These are phyloP conservation scores for Penicillium hordei DNA, from an alignment of 2,329 filamentous ascomycete genomes.

Conservation along the genomic window DNA sequence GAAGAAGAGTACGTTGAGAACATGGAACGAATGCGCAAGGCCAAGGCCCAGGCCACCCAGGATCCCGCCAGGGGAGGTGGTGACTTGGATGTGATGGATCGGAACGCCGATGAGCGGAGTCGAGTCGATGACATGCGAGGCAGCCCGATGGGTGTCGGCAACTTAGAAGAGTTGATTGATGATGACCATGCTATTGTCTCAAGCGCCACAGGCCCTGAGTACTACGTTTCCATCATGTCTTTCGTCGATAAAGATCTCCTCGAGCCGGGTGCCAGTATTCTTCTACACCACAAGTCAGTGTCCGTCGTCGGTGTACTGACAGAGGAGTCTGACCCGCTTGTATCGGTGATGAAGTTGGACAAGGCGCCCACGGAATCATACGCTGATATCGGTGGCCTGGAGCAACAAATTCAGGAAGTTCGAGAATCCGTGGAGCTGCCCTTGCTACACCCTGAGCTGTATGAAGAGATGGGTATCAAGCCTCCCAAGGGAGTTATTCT, in stretches of 20 bases:
- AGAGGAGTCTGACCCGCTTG: constrained; percentile 90
- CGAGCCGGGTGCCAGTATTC: constrained; percentile 90
- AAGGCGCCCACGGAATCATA: constrained; percentile 98
- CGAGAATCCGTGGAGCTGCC: constrained; percentile 95
- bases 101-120: constrained; percentile 90
- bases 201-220: constrained; percentile 94
- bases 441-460: constrained; percentile 90
- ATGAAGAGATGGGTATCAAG: constrained; percentile 99
- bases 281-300: constrained; percentile 96
- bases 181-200: constrained; percentile 99
- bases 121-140: constrained; percentile 98
- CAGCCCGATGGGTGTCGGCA: constrained; percentile 97
- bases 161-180: constrained; percentile 97
- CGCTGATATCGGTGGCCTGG: constrained; percentile 94
- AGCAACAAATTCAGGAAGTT: constrained; percentile 95
- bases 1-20: constrained; percentile 99
- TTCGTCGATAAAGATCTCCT: constrained; percentile 99
- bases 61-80: constrained; percentile 58
- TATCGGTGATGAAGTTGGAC: constrained; percentile 98
- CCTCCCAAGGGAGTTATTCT: constrained; percentile 99
- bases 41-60: constrained; percentile 68
- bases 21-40: constrained; percentile 91
- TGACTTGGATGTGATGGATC: constrained; percentile 75
- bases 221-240: constrained; percentile 99
- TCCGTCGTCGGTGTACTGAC: constrained; percentile 97